Evolutionary conservation across 164 flowering plant species (phyloP).

Genomic region (Amborella trichopoda): DNA sequence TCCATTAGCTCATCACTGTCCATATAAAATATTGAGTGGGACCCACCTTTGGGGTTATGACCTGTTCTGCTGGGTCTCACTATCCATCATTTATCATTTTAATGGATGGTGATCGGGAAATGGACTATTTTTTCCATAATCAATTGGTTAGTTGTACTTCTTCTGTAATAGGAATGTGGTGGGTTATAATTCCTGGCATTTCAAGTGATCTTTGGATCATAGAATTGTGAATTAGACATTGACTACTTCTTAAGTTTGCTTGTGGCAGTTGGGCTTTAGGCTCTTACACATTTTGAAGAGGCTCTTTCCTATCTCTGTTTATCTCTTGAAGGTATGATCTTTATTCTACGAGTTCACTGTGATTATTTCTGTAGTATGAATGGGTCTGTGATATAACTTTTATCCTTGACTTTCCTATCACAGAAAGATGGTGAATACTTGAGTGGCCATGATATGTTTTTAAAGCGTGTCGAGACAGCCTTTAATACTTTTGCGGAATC

Average conservation of each 20-base stretch:
- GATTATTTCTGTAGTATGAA: neutral
- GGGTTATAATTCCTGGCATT: too few species aligned
- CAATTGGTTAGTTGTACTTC: too few species aligned
- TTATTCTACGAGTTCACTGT: conserved; percentile 1
- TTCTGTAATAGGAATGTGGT: too few species aligned
- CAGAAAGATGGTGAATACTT: conserved; percentile 96
- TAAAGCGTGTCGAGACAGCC: conserved; percentile 77
- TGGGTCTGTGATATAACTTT: neutral
- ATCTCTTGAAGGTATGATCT: conserved; percentile 71
- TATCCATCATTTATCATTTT: too few species aligned
- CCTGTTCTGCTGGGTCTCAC: too few species aligned
- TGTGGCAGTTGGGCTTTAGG: conserved; percentile 66
- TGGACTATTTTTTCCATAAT: too few species aligned
- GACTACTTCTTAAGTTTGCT: conserved; percentile 7
- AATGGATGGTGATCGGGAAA: too few species aligned
- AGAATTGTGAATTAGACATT: too few species aligned
- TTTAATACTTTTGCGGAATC: conserved; percentile 84
- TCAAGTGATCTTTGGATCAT: too few species aligned
- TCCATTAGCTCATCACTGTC: too few species aligned
- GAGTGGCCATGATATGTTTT: conserved; percentile 88
- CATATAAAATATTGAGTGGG: too few species aligned
- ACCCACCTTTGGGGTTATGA: too few species aligned
- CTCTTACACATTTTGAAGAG: conserved; percentile 85
- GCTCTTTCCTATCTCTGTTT: conserved; percentile 81
- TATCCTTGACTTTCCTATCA: conserved; percentile 4